Base-by-base conservation (phyloP, 1,284 basidiomycete species). In the Megacollybia platyphylla region DNA sequence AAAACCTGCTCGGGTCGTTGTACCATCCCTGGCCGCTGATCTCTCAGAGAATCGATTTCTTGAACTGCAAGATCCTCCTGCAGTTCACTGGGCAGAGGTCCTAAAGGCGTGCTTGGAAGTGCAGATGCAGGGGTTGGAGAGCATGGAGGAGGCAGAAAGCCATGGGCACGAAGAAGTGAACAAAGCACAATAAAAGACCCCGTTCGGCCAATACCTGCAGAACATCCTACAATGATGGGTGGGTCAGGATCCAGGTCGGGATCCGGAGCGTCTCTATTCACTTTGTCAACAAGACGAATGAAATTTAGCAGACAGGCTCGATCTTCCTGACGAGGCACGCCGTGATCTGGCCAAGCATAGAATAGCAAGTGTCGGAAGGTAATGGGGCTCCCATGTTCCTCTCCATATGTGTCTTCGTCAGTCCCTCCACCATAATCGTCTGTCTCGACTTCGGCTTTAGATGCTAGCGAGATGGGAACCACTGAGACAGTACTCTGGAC, bases 191-290 rank as follows among this genome's bases (percentile, higher is more conserved):
- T 80, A 62, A 90, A 94, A 27, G 87, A 78, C 11, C 92, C 92
- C 0, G 92, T 94, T 18, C 92, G 75, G 0, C 92, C 92, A 31
- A 94, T 75, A 2, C 92, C 92, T 0, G 92, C 92, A 17, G 82
- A 86, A 53, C 90, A 94, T 50, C 87, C 79, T 24, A 89, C 74
- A 55, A 92, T 76, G 43, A 87, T 73, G 0, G 89, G 88, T 10
- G 83, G 78, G 45, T 80, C 76, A 6, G 71, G 62, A 50, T 68
- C 60, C 37, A 53, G 34, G 40, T 52, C 51, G 13, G 63, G 47
- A 45, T 58, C 54, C 39, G 57, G 53, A 17, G 67, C 61, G 48
- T 69, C 66, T 48, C 67, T 68, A 57, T 87, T 87, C 31, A 65
- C 59, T 7, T 52, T 52, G 50, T 85, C 78, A 26, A 80, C 80